These are phyloP conservation scores for Didymella arachidicola DNA, from an alignment of 2,329 filamentous ascomycete species.

Conservation along the genomic window DNA sequence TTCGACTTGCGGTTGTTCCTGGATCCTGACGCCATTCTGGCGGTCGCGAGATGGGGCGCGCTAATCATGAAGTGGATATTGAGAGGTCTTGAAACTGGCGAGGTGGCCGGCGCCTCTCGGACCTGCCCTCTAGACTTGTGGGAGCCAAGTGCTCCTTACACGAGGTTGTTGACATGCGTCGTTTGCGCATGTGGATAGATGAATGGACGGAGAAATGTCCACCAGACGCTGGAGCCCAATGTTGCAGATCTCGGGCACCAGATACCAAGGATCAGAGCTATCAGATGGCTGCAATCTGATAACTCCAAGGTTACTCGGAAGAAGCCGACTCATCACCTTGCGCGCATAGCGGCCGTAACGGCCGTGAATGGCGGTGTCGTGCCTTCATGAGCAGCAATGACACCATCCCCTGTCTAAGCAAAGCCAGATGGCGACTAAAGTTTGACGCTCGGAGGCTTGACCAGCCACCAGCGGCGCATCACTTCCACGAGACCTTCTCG, in stretches of 20 bases:
- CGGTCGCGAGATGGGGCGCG: slow-evolving; percentile 31
- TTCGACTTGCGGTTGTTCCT: slow-evolving; percentile 21
- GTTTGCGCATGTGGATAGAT: slow-evolving; percentile 8
- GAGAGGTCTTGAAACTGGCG: slow-evolving; percentile 13
- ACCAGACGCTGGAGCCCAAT: slow-evolving; percentile 25
- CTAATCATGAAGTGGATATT: slow-evolving; percentile 24
- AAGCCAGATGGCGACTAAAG: slow-evolving; percentile 4
- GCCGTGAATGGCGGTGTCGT: slow-evolving; percentile 21
- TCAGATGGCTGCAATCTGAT: slow-evolving; percentile 12
- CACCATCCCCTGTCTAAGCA: slow-evolving; percentile 9
- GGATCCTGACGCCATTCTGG: slow-evolving; percentile 37
- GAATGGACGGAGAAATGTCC: slow-evolving; percentile 9
- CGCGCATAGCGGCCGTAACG: slow-evolving; percentile 10
- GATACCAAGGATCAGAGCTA: slow-evolving; percentile 7
- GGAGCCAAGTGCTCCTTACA: slow-evolving; percentile 24
- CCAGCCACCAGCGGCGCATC: slow-evolving; percentile 38
- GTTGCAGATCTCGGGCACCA: slow-evolving; percentile 39
- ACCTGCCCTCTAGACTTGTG: slow-evolving; percentile 18
- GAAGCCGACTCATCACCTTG: slow-evolving; percentile 3
- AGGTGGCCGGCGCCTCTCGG: slow-evolving; percentile 21
- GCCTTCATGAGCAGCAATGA: slow-evolving; percentile 9
- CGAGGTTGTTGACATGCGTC: slow-evolving; percentile 27
- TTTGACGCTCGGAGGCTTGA: slow-evolving; percentile 12
- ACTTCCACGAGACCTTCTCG: slow-evolving; percentile 46
- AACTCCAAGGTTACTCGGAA: slow-evolving; percentile 5